Base-by-base conservation (phyloP, 441 rosid species). In the Adansonia madagascariensis region DNA sequence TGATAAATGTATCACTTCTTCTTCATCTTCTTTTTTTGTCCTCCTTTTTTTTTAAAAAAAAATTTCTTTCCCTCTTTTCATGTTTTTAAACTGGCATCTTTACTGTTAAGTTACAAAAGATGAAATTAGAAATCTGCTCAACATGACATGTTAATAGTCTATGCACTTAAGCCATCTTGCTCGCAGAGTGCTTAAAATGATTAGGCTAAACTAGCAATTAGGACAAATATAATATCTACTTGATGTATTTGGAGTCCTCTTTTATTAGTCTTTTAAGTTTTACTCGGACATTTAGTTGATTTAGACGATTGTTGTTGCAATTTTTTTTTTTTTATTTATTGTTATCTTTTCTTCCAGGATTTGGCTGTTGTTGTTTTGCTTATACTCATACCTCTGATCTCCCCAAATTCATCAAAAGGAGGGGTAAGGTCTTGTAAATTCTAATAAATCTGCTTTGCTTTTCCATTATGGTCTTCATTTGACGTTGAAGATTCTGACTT, bases 401-500 rank as follows among this genome's bases (percentile, higher is more conserved):
- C 98, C 73, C 99, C 99, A 75, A 95, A 89, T 89, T 95, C 99
- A 76, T 91, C 98, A 50, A 95, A 92, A 88, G 98, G 98, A 89
- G 98, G 98, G 98, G 98, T 94, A 92, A 89, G 77, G 74, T 68
- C 71, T 80, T 77, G 75, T 35, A 59, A 62, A 67, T 75, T 53
- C 66, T 35, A 59, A 68, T 71, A 71, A 74, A 41, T 71, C 74
- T 52, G 47, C 57, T 80, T 66, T 65, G 75, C 59, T 52, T 72
- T 73, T 60, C 14, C 14, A 63, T 76, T 46, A 9, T 81, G 73
- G 12, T 56, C 67, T 79, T 52, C 27, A 62, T 78, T 22, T 74
- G 49, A 47, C 27, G 63, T 70, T 60, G 44, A 61, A 63, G 73
- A 61, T 76, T 77, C n/a, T 31, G 41, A 17, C 65, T 20, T 31